Percentiles rank a stretch among this genome's conserved stretches.
phyloP scores from a whole-genome alignment of 1,139 yeast species.

The Suhomyces bolitotheri region DNA sequence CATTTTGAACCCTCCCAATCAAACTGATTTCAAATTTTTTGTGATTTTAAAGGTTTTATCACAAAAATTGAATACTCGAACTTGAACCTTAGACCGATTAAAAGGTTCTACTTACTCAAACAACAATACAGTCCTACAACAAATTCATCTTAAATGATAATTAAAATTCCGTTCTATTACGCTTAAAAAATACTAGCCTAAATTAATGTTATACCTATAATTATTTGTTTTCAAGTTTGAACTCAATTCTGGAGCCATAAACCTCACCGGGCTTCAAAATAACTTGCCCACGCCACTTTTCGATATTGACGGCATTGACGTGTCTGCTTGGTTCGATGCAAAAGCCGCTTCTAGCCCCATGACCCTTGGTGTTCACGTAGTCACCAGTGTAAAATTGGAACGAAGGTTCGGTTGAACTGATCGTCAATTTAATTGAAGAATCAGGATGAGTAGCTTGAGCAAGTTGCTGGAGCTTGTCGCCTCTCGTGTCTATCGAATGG shows the following conservation, averaged over 20 bases:
- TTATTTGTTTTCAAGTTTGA: constrained; percentile 14
- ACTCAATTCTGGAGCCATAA: constrained; percentile 55
- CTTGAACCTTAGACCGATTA: no score
- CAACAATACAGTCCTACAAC: no score
- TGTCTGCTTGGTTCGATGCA: constrained; percentile 66
- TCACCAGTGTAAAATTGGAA: constrained; percentile 72
- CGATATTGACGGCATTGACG: constrained; percentile 54
- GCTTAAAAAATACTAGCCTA: no score
- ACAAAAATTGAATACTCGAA: no score
- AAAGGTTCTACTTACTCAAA: no score
- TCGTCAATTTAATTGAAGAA: constrained; percentile 42
- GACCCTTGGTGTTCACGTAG: constrained; percentile 38
- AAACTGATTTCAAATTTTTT: no score
- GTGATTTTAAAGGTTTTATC: no score
- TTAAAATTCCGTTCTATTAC: no score
- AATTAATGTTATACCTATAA: no score
- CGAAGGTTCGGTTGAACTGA: constrained; percentile 63
- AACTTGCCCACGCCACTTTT: constrained; percentile 54
- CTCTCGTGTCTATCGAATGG: constrained; percentile 46
- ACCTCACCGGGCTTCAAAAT: constrained; percentile 51
- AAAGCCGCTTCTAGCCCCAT: constrained; percentile 54
- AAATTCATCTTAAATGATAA: no score
- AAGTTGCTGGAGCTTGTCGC: constrained; percentile 33
- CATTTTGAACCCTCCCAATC: no score
- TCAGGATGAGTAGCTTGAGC: constrained; percentile 52